These are phyloP conservation scores for Kondoa subrosea DNA, from an alignment of 768 basidiomycete species.

Conservation along the genomic window DNA sequence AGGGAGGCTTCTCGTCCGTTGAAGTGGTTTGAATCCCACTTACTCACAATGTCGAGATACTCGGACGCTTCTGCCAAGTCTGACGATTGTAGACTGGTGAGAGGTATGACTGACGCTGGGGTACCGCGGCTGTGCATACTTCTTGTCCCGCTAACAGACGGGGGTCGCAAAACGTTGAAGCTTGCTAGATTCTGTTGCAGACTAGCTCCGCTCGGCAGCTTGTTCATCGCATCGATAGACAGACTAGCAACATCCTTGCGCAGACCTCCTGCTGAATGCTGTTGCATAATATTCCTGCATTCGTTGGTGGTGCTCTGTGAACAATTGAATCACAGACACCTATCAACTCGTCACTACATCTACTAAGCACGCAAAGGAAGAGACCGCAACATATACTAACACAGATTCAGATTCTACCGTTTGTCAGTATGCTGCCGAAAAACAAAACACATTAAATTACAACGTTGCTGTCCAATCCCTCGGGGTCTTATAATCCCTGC, in stretches of 20 bases:
- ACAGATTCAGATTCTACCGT: too few relatives aligned
- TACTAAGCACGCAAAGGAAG: too few relatives aligned
- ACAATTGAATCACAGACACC: too few relatives aligned
- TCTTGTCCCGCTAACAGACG: neutral
- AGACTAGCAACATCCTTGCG: too few relatives aligned
- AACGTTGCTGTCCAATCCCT: slow-evolving; percentile 36
- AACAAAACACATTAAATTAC: slow-evolving; percentile 43
- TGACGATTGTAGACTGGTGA: neutral
- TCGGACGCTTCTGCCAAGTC: too few relatives aligned
- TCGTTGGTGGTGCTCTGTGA: slow-evolving; percentile 4
- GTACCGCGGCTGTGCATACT: neutral
- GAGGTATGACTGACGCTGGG: neutral
- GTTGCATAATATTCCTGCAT: slow-evolving; percentile 2
- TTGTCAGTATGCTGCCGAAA: slow-evolving; percentile 2
- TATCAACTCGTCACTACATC: too few relatives aligned
- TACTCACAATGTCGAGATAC: too few relatives aligned
- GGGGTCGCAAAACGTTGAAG: neutral
- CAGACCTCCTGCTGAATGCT: too few relatives aligned
- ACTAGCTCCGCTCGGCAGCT: slow-evolving; percentile 25
- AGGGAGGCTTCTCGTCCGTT: too few relatives aligned
- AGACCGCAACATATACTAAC: too few relatives aligned
- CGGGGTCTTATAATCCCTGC: neutral
- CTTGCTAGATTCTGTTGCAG: slow-evolving; percentile 18
- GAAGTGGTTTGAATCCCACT: too few relatives aligned
- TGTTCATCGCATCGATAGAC: neutral